Evolutionary conservation across 768 basidiomycete genomes (phyloP), one percentile per base, ranked within the genome.

Genomic region (Pleurotus tuoliensis): DNA sequence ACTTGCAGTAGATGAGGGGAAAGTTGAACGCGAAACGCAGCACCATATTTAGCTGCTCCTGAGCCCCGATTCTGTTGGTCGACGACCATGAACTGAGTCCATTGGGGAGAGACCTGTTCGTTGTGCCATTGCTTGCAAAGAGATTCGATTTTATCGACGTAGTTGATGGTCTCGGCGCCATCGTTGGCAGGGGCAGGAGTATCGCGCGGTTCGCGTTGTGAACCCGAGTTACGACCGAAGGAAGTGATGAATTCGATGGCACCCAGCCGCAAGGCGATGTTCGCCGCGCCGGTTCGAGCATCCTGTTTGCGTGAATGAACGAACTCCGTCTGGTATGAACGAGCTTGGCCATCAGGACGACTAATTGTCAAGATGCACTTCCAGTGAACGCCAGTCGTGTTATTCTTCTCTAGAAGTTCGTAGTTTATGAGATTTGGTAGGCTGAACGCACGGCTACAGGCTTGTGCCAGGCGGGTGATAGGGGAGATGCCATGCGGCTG

Each of bases 281-380:
- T 71, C 0, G 83, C 83, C 0, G 73, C 84, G 45, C 76, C 75
- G 0, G 67, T 69, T 57, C 82, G 83, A 0, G 86, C 87, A 11
- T 86, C 84, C 39, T 60, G 69, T 60, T 81, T 78, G 38, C 75
- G 74, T 13, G 71, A 43, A 59, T 77, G 81, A 1, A 64, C 44
- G 12, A 74, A 68, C 22, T 78, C 73, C 0, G 83, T 82, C 22
- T 76, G 74, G 69, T 86, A 88, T 0, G 81, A 79, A 45, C 83
- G 74, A 4, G 69, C 68, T 2, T 66, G 56, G 15, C 82, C 84
- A 30, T 80, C 74, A 0, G 82, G 83, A 18, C 78, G 81, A 1
- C 74, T 80, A 56, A 88, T 80, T 1, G 83, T 84, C 40, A 88
- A 64, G 48, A 83, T 82, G 60, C 87, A 86, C 53, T 80, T 87